Evolutionary conservation across 148 eudicot species (phyloP), one percentile per base, ranked within the genome.

Genomic region (Silene uniflora): DNA sequence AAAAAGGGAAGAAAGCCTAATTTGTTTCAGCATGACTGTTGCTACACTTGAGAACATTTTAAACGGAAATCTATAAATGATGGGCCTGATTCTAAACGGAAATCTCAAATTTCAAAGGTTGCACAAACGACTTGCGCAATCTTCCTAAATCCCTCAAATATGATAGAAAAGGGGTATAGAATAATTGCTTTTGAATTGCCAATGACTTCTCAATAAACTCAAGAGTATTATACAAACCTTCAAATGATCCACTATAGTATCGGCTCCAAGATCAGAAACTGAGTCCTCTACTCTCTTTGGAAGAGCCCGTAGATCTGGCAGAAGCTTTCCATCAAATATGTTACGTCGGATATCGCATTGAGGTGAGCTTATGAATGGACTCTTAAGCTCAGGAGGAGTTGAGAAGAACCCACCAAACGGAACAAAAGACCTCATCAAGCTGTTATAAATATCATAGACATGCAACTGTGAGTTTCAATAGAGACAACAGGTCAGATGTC

Each of bases 401-500:
- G 98, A 80, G 77, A 93, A 91, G 77, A 93, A 91, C 39, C 97
- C 97, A 62, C 95, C 97, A 79, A 91, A 85, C 46, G 98, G 98
- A 74, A 91, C 97, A 86, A 93, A 93, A 69, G 98, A 93, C 69
- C 89, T 92, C 90, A 89, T 91, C 86, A 93, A 85, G 78, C 97
- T 92, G 94, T 46, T 74, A 78, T 58, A 63, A 76, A 44, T 73
- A 74, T 46, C 73, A 76, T 58, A 67, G 58, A 69, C 71, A 77
- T 65, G 63, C 25, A 78, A 79, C 72, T 42, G 21, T 78, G 75
- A 77, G 81, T 68, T 62, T 75, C 67, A 66, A 21, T 14, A 47
- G 47, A 73, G 23, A 62, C 14, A 61, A 21, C 42, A 79, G 62
- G 49, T 66, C 19, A 54, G 73, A 72, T 67, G 39, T 59, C 75